A percentile compares a stretch with the other conserved stretches of the same genome.
phyloP scores from a whole-genome alignment of 495 filamentous ascomycete genomes.

The Aspergillus cavernicola region DNA sequence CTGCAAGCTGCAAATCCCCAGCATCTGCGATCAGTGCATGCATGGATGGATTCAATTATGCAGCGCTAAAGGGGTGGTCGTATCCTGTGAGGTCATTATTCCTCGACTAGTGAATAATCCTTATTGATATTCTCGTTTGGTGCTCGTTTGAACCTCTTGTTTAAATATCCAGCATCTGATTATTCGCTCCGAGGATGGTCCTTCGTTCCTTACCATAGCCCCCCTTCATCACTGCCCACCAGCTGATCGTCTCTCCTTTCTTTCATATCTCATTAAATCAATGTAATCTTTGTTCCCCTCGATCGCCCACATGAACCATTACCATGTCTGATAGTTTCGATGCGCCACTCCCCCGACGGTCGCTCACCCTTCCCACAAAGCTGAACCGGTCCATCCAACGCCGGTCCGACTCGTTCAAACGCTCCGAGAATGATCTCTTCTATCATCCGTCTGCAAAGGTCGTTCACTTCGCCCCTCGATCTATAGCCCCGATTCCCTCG shows the following conservation, averaged over 20 bases:
- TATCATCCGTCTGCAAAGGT: slow-evolving; percentile 63
- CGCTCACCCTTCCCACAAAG: slow-evolving; percentile 56
- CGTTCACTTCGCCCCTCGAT: slow-evolving; percentile 54
- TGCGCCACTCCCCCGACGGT: slow-evolving; percentile 47
- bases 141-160: background rate
- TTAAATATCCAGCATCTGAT: background rate
- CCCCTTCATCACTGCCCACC: slow-evolving; percentile 15
- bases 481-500: slow-evolving; percentile 39
- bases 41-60: too few relatives aligned
- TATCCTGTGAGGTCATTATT: slow-evolving; percentile 3
- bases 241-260: slow-evolving; percentile 15
- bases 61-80: slow-evolving; percentile 1
- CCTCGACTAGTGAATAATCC: background rate
- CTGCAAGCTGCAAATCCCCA: background rate
- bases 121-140: background rate
- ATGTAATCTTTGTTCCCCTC: slow-evolving; percentile 17
- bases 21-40: slow-evolving; percentile 1
- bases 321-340: slow-evolving; percentile 39
- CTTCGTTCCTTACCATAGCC: slow-evolving; percentile 5
- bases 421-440: slow-evolving; percentile 66
- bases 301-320: slow-evolving; percentile 27
- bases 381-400: slow-evolving; percentile 34
- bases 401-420: slow-evolving; percentile 30
- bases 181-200: slow-evolving; percentile 6
- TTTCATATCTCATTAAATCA: slow-evolving; percentile 10